Evolutionary conservation across 2,329 filamentous ascomycete species (phyloP), one percentile per base, ranked within the genome.

Genomic region (Colletotrichum chlorophyti): DNA sequence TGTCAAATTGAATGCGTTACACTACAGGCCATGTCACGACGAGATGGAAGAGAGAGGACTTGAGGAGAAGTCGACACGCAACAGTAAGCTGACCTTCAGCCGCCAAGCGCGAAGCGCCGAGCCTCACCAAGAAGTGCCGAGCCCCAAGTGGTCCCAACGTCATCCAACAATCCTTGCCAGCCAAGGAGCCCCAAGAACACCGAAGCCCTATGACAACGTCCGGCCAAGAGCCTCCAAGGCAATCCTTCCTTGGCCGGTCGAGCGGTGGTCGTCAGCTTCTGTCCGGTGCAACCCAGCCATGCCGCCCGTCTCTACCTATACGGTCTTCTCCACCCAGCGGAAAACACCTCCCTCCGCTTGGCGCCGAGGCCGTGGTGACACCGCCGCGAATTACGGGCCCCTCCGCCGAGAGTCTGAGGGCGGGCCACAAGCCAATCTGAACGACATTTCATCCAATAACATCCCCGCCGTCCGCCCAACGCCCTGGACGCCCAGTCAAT

Each of bases 71-170:
- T 8, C 11, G 12, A 31, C 27, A 38, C 11, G 19, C 14, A 37
- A 48, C 10, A 27, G 17, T 43, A 42, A 42, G 12, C 49, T 48
- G 54, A 48, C 50, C 12, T 9, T 24, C 14, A 38, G 24, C 54
- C 34, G 49, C 54, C 54, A 58, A 58, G 54, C 49, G 54, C 24
- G 24, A 14, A 58, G 47, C 53, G 53, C 47, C 47, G 31, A 58
- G 53, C 47, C 47, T 52, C 49, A 42, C 34, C 49, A 53, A 58
- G 54, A 53, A 53, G 54, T 49, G 54, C 54, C 54, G 12, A 53
- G 54, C 42, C 27, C 42, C 17, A 15, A 17, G 23, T 43, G 34
- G 42, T 21, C 27, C 54, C 41, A 48, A 48, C 26, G 23, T 35
- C 54, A 53, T 12, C 42, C 42, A 24, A 54, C 29, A 24, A 31